Conservation (phyloP, 1,284 basidiomycete species). For the Exobasidium rhododendri region DNA sequence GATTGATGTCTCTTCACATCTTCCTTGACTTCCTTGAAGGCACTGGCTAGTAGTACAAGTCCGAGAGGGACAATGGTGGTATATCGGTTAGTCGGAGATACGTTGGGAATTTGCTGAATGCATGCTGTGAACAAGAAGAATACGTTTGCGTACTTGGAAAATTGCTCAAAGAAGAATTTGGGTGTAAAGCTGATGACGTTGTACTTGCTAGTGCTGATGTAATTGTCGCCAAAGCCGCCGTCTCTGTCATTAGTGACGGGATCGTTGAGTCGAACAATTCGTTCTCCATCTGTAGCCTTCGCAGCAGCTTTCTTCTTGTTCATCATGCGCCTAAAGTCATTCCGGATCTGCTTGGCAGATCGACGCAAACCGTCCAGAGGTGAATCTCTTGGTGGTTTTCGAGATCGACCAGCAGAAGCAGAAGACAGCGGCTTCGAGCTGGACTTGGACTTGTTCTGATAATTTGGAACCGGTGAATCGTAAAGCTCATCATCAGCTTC, state of each 20-base stretch:
- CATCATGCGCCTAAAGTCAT: constrained; percentile 32
- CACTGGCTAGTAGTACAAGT: constrained; percentile 87
- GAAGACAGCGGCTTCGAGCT: neutral
- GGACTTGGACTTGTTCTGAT: neutral
- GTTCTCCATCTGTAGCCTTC: constrained; percentile 32
- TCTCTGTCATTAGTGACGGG: constrained; percentile 41
- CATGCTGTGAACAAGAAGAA: constrained; percentile 98
- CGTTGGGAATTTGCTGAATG: constrained; percentile 96
- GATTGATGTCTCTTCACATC: constrained; percentile 96
- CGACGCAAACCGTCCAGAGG: constrained; percentile 32
- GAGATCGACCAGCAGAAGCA: constrained; percentile 16
- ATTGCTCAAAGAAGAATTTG: constrained; percentile 95
- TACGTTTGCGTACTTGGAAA: constrained; percentile 96
- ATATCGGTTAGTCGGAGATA: constrained; percentile 91
- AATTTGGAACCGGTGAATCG: constrained; percentile 8
- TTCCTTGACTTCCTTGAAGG: constrained; percentile 93
- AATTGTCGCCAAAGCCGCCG: constrained; percentile 62
- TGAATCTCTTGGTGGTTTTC: constrained; percentile 30
- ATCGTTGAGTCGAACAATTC: constrained; percentile 48
- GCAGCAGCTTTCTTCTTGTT: constrained; percentile 29
- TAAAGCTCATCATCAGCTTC: constrained; percentile 45
- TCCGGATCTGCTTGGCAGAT: constrained; percentile 28
- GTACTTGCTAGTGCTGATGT: constrained; percentile 93
- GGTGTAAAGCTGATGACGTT: constrained; percentile 82
- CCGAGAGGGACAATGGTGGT: constrained; percentile 92